Base-by-base conservation (phyloP, 2,329 filamentous ascomycete species). In the Trichoderma cornu-damae region DNA sequence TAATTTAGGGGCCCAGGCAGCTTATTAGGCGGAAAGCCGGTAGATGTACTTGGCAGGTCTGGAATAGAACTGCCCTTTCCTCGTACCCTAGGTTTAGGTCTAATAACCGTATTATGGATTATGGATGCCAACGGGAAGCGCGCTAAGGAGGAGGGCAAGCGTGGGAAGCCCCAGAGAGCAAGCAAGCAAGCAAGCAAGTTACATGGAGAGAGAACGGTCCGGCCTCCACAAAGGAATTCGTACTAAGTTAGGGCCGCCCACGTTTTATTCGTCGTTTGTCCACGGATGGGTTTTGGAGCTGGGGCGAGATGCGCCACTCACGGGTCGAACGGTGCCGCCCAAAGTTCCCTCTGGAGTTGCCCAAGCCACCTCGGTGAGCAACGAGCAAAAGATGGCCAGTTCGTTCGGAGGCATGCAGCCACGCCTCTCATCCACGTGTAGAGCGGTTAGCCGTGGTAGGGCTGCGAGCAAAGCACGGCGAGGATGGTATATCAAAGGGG, bases 261-360 rank as follows among this genome's bases (percentile, higher is more conserved):
- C 56, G 56, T 58, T n/a, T 58, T 53, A 53, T 53, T 58, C 50
- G 56, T 58, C n/a, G 49, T 48, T 26, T 55, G 32, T 51, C 49
- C 48, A 52, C 52, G 47, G 55, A 44, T 51, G 48, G 49, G 32
- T 30, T 40, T 47, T 30, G 53, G 44, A 49, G 47, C 48, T 53
- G 56, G 56, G 56, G 56, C 35, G 37, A 53, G 49, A 53, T 53
- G 56, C 56, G 49, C 56, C 56, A 58, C 56, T 53, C 56, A 58
- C 56, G 56, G 56, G 49, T 58, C 56, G 49, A n/a, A 58, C 48
- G 56, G 48, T 54, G 56, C 56, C 56, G 56, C 56, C 56, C 56
- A 48, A 34, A 49, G n/a, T n/a, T n/a, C n/a, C 34, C 16, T 22
- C 20, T 48, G 49, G 20, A 46, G 47, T 32, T n/a, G 49, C 35